Conservation (phyloP, 2,329 filamentous ascomycete genomes). For the Parastagonospora nodorum region DNA sequence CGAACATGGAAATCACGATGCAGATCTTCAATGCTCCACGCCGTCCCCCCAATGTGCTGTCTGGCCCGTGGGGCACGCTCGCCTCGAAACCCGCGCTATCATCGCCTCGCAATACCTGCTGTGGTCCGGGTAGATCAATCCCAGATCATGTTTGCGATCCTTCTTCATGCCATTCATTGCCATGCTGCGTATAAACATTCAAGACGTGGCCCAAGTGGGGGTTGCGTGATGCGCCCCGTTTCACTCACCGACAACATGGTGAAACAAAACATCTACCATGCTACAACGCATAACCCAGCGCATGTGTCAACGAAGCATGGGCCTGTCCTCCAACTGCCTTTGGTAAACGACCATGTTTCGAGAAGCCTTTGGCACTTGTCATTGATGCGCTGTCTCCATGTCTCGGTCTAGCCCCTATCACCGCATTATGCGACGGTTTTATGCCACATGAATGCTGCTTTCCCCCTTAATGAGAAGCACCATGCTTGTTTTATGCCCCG, state of each 20-base stretch:
- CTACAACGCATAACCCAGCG: slow-evolving; percentile 4
- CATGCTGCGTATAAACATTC: too few relatives aligned
- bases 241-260: slow-evolving; percentile 13
- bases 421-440: too few relatives aligned
- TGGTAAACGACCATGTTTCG: slow-evolving; percentile 4
- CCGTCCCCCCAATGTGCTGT: slow-evolving; percentile 7
- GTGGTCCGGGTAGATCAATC: not conserved
- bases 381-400: slow-evolving; percentile 14
- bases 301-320: slow-evolving; percentile 10
- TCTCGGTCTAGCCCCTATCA: not conserved
- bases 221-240: slow-evolving; percentile 6
- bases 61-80: slow-evolving; percentile 3
- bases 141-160: not conserved
- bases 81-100: slow-evolving; percentile 13
- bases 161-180: slow-evolving; percentile 2
- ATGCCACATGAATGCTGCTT: too few relatives aligned
- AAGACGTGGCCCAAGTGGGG: slow-evolving; percentile 1
- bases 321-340: slow-evolving; percentile 6
- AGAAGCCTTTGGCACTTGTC: slow-evolving; percentile 2
- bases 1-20: slow-evolving; percentile 15
- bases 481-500: too few relatives aligned
- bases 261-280: slow-evolving; percentile 10
- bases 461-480: too few relatives aligned
- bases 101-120: slow-evolving; percentile 7
- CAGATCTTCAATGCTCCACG: slow-evolving; percentile 22